Percentiles rank a stretch among this genome's conserved stretches.
phyloP scores from a whole-genome alignment of 306 rosid genomes.

The Vigna mungo region DNA sequence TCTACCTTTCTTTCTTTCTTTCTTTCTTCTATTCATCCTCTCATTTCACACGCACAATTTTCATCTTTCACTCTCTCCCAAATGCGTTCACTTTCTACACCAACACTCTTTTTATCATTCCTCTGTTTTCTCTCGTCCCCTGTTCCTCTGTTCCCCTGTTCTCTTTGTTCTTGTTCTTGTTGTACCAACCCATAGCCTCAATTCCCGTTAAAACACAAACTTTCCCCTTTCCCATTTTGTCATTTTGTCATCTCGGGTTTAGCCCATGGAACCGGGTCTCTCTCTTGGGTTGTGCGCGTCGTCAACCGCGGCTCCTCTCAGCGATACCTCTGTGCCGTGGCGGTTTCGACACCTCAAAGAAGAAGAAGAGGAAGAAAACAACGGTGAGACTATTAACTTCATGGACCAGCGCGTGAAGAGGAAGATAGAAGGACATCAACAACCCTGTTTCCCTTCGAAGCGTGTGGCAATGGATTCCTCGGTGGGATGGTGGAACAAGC shows the following conservation, averaged over 20 bases:
- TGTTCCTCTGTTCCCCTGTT: background rate
- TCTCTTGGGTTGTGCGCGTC: conserved; percentile 61
- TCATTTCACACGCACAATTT: background rate
- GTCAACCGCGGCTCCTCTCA: conserved; percentile 38
- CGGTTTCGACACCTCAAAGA: conserved; percentile 14
- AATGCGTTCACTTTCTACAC: conserved; percentile 22
- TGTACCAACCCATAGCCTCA: conserved; percentile 25
- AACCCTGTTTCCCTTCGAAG: conserved; percentile 50
- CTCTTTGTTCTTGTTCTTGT: conserved; percentile 3
- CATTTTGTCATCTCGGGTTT: background rate
- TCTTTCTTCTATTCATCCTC: background rate
- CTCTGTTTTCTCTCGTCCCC: background rate
- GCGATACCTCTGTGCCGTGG: conserved; percentile 46
- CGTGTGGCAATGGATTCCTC: conserved; percentile 57
- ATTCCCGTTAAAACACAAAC: background rate
- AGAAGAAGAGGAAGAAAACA: conserved; percentile 48
- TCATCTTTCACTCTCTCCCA: background rate
- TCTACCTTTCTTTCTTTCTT: background rate
- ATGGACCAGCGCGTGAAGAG: conserved; percentile 70
- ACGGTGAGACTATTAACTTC: conserved; percentile 61
- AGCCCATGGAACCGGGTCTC: conserved; percentile 68
- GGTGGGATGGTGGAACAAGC: conserved; percentile 74
- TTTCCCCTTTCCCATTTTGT: background rate
- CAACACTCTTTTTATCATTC: background rate
- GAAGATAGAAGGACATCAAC: conserved; percentile 49